Base-by-base conservation (phyloP, 768 basidiomycete genomes). In the Pleurotus platypus region DNA sequence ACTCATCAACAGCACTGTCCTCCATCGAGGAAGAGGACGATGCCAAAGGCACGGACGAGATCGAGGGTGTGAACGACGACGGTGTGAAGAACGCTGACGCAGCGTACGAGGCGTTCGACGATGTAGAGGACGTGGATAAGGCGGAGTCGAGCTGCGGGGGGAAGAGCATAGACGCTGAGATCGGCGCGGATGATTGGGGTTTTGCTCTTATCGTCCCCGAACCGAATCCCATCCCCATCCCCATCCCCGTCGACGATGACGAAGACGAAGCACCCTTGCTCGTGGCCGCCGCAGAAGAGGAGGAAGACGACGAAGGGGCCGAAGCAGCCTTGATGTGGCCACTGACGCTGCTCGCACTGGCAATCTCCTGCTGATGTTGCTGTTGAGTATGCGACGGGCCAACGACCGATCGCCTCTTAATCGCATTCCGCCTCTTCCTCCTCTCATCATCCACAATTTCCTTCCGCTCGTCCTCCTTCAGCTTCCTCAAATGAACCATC, bases 391-490 rank as follows among this genome's bases (percentile, higher is more conserved):
- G 4, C 5, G 37, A 0, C 37, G 15, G 22, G 3, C 7, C 11
- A 18, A 38, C 40, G 24, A 39, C 9, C 39, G 40, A 45, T 46
- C 47, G 46, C 49, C 26, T 16, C 22, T 30, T 24, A 22, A 54
- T 54, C 35, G 40, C 59, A 64, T 62, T 64, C 69, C 57, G 61
- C 71, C 18, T 70, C 72, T 22, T 73, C 67, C 63, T 60, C 69
- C 24, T 59, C 66, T 45, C 62, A 61, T 55, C 61, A 49, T 46
- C 62, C 61, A 8, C 56, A 57, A 39, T 66, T 67, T 55, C 65
- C 65, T 35, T 63, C 60, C 55, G 49, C n/a, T 57, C 59, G 61
- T 62, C 63, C 67, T 58, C 60, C 70, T n/a, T 70, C 72, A 27
- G 72, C 66, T 65, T 60, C 69, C 26, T 61, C 67, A 61, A 35